phyloP scores from a whole-genome alignment of 1,284 basidiomycete species.

The Microbotryum saponariae region DNA sequence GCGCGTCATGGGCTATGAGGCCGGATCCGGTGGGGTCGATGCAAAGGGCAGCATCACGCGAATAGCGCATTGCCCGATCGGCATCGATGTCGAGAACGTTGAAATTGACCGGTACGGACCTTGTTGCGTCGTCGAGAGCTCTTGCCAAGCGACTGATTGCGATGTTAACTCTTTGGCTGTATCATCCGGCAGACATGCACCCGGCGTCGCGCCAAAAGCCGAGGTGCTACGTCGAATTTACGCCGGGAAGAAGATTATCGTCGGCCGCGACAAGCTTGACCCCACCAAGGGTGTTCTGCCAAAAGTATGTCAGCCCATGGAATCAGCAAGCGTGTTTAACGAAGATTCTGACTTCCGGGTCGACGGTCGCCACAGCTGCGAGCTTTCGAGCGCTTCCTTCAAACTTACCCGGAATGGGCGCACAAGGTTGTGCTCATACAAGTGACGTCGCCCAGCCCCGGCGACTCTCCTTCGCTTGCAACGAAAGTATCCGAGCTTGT shows the following conservation, averaged over 20 bases:
- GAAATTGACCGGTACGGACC: conserved; percentile 62
- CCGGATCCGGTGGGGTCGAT: conserved; percentile 72
- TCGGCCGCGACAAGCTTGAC: conserved; percentile 97
- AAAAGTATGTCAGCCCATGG: conserved; percentile 52
- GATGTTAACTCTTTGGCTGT: neutral
- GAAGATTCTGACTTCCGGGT: neutral
- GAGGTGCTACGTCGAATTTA: conserved; percentile 78
- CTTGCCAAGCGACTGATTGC: neutral
- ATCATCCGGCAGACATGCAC: conserved; percentile 50
- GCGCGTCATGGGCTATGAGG: conserved; percentile 92
- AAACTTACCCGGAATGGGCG: conserved; percentile 92
- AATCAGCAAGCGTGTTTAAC: conserved; percentile 1
- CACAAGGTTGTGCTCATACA: conserved; percentile 66
- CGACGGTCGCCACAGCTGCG: conserved; percentile 53
- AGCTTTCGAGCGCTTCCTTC: conserved; percentile 89
- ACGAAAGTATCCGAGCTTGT: conserved; percentile 90
- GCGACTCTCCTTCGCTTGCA: conserved; percentile 89
- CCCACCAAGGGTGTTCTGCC: conserved; percentile 96
- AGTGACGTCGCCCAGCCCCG: conserved; percentile 90
- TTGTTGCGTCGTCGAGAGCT: neutral
- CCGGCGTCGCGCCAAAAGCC: conserved; percentile 81
- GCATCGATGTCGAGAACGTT: conserved; percentile 90
- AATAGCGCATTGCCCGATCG: conserved; percentile 88
- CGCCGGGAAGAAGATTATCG: conserved; percentile 96
- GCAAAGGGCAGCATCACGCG: conserved; percentile 78